phyloP scores from a whole-genome alignment of 768 basidiomycete species.

The Amanita rimosa region DNA sequence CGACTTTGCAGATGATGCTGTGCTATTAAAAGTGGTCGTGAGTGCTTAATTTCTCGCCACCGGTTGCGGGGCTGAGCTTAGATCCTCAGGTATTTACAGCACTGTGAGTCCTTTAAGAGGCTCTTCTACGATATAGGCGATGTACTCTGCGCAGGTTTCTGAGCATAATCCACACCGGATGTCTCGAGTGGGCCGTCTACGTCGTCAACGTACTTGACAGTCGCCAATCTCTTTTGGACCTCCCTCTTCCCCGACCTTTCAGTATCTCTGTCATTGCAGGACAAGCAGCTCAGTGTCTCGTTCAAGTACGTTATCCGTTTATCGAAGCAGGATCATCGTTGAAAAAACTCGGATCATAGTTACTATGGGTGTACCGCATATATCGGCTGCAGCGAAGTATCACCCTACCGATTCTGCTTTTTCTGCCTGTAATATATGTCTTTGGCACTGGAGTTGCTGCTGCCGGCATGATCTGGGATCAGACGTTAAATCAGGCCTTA shows the following conservation, averaged over 20 bases:
- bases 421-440: neutral
- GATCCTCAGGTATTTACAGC: neutral
- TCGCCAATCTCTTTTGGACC: neutral
- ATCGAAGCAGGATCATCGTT: neutral
- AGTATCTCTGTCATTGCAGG: neutral
- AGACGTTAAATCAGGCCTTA: neutral
- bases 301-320: neutral
- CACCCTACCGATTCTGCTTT: neutral
- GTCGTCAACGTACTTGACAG: neutral
- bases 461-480: neutral
- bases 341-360: neutral
- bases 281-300: neutral
- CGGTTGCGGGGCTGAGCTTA: neutral
- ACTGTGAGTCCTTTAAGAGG: neutral
- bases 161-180: neutral
- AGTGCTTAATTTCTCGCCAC: neutral
- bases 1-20: neutral
- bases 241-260: neutral
- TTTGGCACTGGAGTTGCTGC: neutral
- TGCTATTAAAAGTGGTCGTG: neutral
- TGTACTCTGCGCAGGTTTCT: neutral
- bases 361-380: slow-evolving; percentile 2
- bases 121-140: neutral
- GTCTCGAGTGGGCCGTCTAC: neutral
- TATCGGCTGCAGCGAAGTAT: neutral